These are phyloP conservation scores for Penicillium bialowiezense DNA, from an alignment of 495 filamentous ascomycete species.

Conservation along the genomic window DNA sequence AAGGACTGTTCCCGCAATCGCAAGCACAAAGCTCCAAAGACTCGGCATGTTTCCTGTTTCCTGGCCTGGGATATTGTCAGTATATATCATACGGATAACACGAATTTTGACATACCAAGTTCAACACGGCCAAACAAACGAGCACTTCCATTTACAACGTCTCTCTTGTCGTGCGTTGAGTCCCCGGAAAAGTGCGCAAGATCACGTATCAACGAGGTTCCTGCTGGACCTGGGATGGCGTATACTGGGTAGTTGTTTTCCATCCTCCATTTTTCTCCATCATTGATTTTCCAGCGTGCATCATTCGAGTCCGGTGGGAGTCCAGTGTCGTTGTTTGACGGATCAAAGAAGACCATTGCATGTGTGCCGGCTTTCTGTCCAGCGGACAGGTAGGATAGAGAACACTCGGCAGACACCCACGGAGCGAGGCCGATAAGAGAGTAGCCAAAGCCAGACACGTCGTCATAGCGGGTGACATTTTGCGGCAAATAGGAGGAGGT, in stretches of 20 bases:
- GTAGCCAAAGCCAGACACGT: constrained; percentile 56
- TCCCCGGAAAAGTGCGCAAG: constrained; percentile 74
- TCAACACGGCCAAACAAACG: constrained; percentile 64
- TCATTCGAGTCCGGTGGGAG: constrained; percentile 60
- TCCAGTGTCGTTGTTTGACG: constrained; percentile 48
- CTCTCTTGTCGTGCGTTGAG: constrained; percentile 39
- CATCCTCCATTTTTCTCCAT: constrained; percentile 60
- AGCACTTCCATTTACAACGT: constrained; percentile 35
- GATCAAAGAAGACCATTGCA: constrained; percentile 75
- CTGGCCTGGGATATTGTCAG: neutral
- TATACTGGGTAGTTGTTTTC: constrained; percentile 74
- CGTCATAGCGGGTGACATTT: constrained; percentile 68
- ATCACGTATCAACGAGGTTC: constrained; percentile 65
- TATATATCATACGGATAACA: neutral
- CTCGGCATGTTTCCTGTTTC: constrained; percentile 46
- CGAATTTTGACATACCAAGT: constrained; percentile 45
- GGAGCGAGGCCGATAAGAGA: constrained; percentile 79
- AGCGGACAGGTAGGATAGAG: constrained; percentile 62
- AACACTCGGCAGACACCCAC: constrained; percentile 75
- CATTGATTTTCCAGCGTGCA: constrained; percentile 63
- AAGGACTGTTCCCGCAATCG: constrained; percentile 73
- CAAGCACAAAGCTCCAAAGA: constrained; percentile 80
- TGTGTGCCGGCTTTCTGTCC: constrained; percentile 54
- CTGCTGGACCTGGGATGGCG: constrained; percentile 68
- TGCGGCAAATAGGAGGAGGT: constrained; percentile 58